Evolutionary conservation across 2,329 filamentous ascomycete genomes (phyloP), one percentile per base, ranked within the genome.

Genomic region (Juglanconis juglandina): DNA sequence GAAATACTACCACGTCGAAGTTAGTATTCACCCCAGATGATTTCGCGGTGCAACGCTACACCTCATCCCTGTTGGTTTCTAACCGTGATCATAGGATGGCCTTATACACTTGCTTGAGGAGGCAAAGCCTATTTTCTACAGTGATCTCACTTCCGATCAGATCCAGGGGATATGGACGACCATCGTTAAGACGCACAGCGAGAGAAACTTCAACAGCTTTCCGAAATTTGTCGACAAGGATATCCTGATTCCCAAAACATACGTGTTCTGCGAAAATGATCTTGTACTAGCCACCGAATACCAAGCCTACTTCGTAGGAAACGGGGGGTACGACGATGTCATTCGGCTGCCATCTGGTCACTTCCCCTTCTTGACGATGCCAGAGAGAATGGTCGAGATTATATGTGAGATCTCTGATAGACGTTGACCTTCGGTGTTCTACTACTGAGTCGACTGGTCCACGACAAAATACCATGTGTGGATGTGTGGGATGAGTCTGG

Each of bases 61-160:
- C 33, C 32, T 10, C 51, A 39, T 24, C 33, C 35, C 14, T 8
- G 5, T 53, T 7, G 9, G 30, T 17, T n/a, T 39, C 17, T 58
- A 37, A 49, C 14, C 1, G 34, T 8, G 8, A 34, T 13, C 7
- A 54, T 17, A 58, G 59, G 56, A 54, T 17, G 55, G 55, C n/a
- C 51, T 61, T 14, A 61, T 58, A 58, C 46, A 61, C 41, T 50
- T 61, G 3, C 55, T 54, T 7, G 55, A 61, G 13, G 47, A 37
- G 7, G 59, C 55, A 2, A 58, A 58, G 55, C 30, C 50, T 3
- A 32, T 49, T 1, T 41, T 58, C 5, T 53, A 51, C 55, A 61
- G 46, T 11, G 55, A 55, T 17, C 17, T 61, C 5, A n/a, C 35
- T 10, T 7, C 33, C 10, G 59, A 58, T 3, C 39, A 55, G 34